Base-by-base conservation (phyloP, 1,139 yeast species). In the Saccharomyces hybrid region DNA sequence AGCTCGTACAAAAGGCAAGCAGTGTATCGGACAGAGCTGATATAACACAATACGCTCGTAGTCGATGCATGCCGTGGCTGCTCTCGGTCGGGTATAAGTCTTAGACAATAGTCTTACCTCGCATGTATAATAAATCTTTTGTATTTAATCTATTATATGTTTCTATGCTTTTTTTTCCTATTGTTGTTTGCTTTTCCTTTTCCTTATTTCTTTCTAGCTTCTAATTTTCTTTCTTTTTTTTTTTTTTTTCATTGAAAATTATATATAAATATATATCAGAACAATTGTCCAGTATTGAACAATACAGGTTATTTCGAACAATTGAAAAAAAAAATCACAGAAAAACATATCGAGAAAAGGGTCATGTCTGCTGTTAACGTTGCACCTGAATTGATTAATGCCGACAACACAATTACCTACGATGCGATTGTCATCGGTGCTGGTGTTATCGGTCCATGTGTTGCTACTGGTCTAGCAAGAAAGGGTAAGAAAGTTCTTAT, bases 371-470 rank as follows among this genome's bases (percentile, higher is more conserved):
- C 48, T 46, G 16, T 46, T 14, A 27, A 26, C 31, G 31, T 38
- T 20, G 44, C 44, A 11, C 44, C 44, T 38, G 44, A 38, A 20
- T 57, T 66, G 54, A 57, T 63, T 47, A 61, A 60, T 47, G 73
- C 73, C 30, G 68, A 67, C 50, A 59, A 63, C 30, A 57, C 58
- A 26, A 52, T 61, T 42, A 65, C 65, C 9, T 75, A 71, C 62
- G 78, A 75, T 56, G 78, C 75, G 53, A 69, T 74, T 38, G 72
- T 75, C 28, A 70, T 93, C 38, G 98, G 99, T 20, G 97, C 98
- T 13, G 99, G 99, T 48, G 96, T 93, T 23, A 85, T 88, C 13
- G 99, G 99, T 1, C 97, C 99, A 4, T 84, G 93, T 55, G 78
- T 93, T 28, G 98, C 98, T 50, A 86, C 91, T 0, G 90, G 89